Percentiles rank a stretch among this genome's conserved stretches.
phyloP scores from a whole-genome alignment of 2,329 filamentous ascomycete species.

The Apiospora phragmitis region DNA sequence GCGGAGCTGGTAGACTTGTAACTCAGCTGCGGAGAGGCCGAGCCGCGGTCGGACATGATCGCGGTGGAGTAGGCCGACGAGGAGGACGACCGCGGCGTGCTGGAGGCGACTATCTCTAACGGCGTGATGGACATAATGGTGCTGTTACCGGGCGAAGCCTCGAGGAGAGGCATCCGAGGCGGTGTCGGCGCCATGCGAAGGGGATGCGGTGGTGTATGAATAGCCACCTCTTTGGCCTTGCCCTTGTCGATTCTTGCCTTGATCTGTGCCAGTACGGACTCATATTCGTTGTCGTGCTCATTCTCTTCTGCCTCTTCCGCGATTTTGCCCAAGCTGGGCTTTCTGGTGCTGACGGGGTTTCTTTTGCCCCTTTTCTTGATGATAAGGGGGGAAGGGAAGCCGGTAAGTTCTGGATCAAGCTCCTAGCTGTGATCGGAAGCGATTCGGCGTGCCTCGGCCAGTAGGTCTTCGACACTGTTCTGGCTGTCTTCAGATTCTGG shows the following conservation, averaged over 20 bases:
- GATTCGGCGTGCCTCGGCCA: background rate
- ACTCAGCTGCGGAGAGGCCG: background rate
- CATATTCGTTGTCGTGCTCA: background rate
- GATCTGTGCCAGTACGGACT: background rate
- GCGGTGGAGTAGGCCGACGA: background rate
- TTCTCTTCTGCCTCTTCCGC: background rate
- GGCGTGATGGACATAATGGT: background rate
- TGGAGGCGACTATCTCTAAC: background rate
- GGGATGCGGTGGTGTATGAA: background rate
- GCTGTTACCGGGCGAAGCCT: background rate
- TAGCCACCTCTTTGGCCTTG: background rate
- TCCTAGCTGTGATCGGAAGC: background rate
- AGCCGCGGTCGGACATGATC: background rate
- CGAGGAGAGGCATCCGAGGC: background rate
- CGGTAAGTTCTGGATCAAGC: background rate
- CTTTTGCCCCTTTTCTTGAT: background rate
- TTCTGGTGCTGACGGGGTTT: background rate
- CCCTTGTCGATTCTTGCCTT: background rate
- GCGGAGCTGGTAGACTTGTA: background rate
- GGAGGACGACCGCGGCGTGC: background rate
- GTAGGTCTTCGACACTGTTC: background rate
- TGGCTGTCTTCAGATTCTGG: background rate
- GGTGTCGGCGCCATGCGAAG: background rate
- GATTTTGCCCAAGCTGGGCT: background rate
- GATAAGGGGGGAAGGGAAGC: background rate